Conservation (phyloP, 768 basidiomycete species). For the Termitomyces sp. region DNA sequence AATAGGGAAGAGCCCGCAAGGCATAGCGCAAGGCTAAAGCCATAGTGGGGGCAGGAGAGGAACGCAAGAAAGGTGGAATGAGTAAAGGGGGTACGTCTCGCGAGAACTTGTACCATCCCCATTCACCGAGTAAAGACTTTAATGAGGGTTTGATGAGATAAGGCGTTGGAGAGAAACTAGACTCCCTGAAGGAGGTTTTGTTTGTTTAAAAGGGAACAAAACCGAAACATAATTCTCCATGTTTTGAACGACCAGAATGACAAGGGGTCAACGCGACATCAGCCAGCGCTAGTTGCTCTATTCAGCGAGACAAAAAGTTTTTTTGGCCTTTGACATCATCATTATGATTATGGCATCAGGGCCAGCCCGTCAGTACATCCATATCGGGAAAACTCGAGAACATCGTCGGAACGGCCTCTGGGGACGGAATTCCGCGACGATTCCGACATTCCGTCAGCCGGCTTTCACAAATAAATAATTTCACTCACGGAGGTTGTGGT, state of each 20-base stretch:
- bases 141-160: constrained; percentile 11
- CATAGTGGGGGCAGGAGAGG: constrained; percentile 21
- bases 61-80: constrained; percentile 19
- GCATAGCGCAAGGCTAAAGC: constrained; percentile 25
- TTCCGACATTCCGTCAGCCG: constrained; percentile 13
- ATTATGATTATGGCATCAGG: constrained; percentile 37
- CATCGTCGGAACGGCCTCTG: constrained; percentile 40
- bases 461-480: background rate
- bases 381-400: constrained; percentile 49
- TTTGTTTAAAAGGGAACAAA: background rate
- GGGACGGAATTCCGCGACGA: constrained; percentile 14
- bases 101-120: constrained; percentile 39
- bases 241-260: constrained; percentile 7
- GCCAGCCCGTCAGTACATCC: constrained; percentile 51
- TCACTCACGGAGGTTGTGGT: constrained; percentile 41
- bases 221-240: background rate
- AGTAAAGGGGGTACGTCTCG: constrained; percentile 15
- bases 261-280: background rate
- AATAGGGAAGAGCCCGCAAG: constrained; percentile 14
- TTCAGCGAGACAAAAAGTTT: constrained; percentile 34
- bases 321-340: constrained; percentile 31
- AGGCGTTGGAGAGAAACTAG: background rate
- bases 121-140: constrained; percentile 49
- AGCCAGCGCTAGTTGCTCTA: constrained; percentile 5
- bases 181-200: background rate